Conservation (phyloP, 306 rosid species). For the Fragaria iinumae region DNA sequence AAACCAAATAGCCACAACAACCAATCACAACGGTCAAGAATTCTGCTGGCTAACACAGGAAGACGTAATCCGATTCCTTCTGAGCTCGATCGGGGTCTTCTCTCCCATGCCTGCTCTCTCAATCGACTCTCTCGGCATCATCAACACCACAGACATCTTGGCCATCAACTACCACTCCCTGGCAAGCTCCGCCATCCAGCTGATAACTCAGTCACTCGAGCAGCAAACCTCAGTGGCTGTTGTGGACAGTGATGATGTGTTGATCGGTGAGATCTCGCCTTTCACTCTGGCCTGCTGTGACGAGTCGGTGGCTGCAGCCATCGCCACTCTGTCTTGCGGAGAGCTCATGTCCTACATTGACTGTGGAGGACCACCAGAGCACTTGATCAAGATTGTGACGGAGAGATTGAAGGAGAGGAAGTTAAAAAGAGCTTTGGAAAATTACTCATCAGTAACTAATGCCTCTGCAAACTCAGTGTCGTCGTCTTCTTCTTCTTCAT, state of each 20-base stretch:
- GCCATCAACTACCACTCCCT: conserved; percentile 75
- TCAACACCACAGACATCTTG: conserved; percentile 43
- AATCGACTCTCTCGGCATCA: conserved; percentile 61
- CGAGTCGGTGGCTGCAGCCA: conserved; percentile 71
- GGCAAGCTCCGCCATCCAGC: conserved; percentile 57
- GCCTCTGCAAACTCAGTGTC: conserved; percentile 5
- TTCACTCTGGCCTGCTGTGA: conserved; percentile 74
- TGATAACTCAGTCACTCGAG: conserved; percentile 55
- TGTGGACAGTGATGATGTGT: conserved; percentile 55
- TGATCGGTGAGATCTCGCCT: conserved; percentile 94
- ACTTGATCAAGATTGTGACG: conserved; percentile 60
- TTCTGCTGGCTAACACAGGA: conserved; percentile 93
- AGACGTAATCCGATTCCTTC: conserved; percentile 77
- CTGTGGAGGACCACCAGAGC: conserved; percentile 85
- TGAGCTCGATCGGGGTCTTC: conserved; percentile 76
- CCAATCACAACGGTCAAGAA: conserved; percentile 56
- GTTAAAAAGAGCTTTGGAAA: conserved; percentile 55
- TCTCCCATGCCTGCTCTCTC: conserved; percentile 66
- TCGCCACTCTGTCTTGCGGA: conserved; percentile 68
- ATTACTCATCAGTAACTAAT: conserved; percentile 35
- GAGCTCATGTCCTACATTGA: conserved; percentile 95
- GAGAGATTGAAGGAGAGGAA: conserved; percentile 63
- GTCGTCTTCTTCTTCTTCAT: conserved; percentile 35
- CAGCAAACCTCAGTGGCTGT: conserved; percentile 84
- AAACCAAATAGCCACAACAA: conserved; percentile 8